phyloP scores from a whole-genome alignment of 2,329 filamentous ascomycete species.

The Thielaviopsis populi region DNA sequence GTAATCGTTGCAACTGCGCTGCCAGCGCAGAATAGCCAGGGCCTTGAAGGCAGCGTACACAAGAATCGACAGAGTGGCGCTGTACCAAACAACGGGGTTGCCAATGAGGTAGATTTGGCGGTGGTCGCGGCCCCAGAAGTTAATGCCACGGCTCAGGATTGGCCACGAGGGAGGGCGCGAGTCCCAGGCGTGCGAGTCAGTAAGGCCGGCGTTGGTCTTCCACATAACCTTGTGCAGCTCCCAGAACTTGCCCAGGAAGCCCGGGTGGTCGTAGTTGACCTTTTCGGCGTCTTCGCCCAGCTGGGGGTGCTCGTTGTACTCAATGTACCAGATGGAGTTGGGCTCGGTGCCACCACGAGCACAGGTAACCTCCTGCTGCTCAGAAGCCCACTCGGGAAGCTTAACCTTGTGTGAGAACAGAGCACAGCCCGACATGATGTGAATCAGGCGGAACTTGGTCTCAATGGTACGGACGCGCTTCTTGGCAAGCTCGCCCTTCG shows the following conservation, averaged over 20 bases:
- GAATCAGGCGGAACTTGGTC: constrained; percentile 88
- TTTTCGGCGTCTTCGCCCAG: constrained; percentile 66
- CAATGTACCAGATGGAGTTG: constrained; percentile 95
- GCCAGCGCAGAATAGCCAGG: constrained; percentile 79
- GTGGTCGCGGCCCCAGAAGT: constrained; percentile 94
- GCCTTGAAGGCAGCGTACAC: constrained; percentile 76
- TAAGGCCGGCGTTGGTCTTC: constrained; percentile 90
- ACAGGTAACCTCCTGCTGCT: constrained; percentile 98
- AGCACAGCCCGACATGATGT: constrained; percentile 91
- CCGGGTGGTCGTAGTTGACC: constrained; percentile 88
- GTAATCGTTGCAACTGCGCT: constrained; percentile 84
- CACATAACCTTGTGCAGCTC: constrained; percentile 98
- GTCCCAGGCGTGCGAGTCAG: constrained; percentile 96
- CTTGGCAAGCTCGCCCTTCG: constrained; percentile 63
- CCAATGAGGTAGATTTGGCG: constrained; percentile 94
- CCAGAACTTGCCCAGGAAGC: constrained; percentile 96
- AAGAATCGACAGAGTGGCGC: constrained; percentile 60
- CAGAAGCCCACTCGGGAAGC: constrained; percentile 91
- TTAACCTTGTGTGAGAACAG: constrained; percentile 99
- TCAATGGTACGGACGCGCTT: constrained; percentile 82
- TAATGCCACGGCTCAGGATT: constrained; percentile 82
- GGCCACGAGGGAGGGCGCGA: constrained; percentile 91
- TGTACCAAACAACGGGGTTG: constrained; percentile 92
- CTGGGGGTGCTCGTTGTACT: constrained; percentile 72
- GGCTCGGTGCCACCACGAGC: constrained; percentile 80